Evolutionary conservation across 768 basidiomycete species (phyloP).

Genomic region (Infundibulicybe gibba): DNA sequence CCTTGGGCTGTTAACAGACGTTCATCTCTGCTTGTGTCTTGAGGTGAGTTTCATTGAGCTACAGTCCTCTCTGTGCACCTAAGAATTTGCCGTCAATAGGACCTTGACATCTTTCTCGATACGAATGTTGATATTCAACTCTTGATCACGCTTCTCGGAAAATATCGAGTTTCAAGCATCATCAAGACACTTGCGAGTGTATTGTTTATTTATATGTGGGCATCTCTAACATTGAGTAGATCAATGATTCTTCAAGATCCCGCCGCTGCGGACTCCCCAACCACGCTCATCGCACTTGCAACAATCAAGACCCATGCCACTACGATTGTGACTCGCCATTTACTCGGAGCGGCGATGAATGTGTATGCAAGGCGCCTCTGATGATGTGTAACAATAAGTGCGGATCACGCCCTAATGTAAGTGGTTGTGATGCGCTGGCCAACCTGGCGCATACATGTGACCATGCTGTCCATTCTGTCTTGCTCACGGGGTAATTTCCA

Average conservation of each 20-base stretch:
- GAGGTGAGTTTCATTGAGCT: constrained; percentile 21
- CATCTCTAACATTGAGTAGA: not conserved
- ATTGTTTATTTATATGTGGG: not conserved
- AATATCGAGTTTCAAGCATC: constrained; percentile 12
- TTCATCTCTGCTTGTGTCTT: constrained; percentile 35
- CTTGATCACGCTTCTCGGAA: constrained; percentile 22
- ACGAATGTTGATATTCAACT: constrained; percentile 21
- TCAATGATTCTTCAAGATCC: not conserved
- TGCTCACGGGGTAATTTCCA: too few species aligned
- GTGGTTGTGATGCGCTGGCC: too few species aligned
- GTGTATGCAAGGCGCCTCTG: too few species aligned
- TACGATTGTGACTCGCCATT: constrained; percentile 8
- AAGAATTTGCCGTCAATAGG: constrained; percentile 9
- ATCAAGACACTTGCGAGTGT: constrained; percentile 20
- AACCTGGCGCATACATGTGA: too few species aligned
- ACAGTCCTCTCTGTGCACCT: not conserved
- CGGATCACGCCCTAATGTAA: too few species aligned
- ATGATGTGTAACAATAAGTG: too few species aligned
- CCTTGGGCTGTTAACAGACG: constrained; percentile 13
- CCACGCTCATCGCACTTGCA: constrained; percentile 5
- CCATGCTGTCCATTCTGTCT: too few species aligned
- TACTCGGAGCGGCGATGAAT: too few species aligned
- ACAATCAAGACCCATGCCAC: constrained; percentile 4
- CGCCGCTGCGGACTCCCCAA: constrained; percentile 6
- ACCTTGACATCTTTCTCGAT: constrained; percentile 29